Evolutionary conservation across 257 asterid species (phyloP), one percentile per base, ranked within the genome.

Genomic region (Solanum commersonii): DNA sequence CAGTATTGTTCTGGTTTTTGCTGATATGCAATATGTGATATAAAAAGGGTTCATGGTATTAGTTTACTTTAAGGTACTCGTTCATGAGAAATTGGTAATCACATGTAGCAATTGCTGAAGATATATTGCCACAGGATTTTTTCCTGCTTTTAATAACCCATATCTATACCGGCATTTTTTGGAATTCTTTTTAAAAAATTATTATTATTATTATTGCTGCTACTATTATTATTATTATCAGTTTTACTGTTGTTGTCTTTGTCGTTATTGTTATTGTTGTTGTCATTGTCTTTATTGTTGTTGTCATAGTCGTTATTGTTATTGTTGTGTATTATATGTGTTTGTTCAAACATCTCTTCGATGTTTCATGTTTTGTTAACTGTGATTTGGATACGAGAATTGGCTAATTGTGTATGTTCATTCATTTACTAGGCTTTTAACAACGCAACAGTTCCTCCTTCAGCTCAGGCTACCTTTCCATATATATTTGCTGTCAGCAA

Each of bases 381-480:
- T 82, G 25, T 29, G 65, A 29, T 82, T 49, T 82, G 31, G 71
- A 46, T 49, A 10, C 13, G 20, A 82, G 18, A 29, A 49, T 31
- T 49, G 70, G 70, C 86, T 87, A 16, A 65, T 87, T 79, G 25
- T 87, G 49, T 78, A n/a, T 56, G 37, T 78, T 79, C 72, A 27
- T 38, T 27, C 59, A 86, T 86, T 29, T 86, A 70, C 88, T 87
- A 97, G 99, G 91, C 92, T 78, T 97, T 95, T 72, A 95, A 92
- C 91, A 96, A 95, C 63, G 98, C 99, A 76, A 92, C 98, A 70
- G 98, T 97, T 87, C 99, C 99, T 46, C 93, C 97, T 89, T 94
- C 96, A n/a, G 92, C 95, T 81, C 99, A 97, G 92, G 98, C 99
- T 82, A 87, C 99, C 29, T 96, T 94, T 91, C 98, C 98, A 14